Percentiles rank a stretch among this genome's conserved stretches.
phyloP scores from a whole-genome alignment of 306 rosid species.

The Clitoria ternatea region DNA sequence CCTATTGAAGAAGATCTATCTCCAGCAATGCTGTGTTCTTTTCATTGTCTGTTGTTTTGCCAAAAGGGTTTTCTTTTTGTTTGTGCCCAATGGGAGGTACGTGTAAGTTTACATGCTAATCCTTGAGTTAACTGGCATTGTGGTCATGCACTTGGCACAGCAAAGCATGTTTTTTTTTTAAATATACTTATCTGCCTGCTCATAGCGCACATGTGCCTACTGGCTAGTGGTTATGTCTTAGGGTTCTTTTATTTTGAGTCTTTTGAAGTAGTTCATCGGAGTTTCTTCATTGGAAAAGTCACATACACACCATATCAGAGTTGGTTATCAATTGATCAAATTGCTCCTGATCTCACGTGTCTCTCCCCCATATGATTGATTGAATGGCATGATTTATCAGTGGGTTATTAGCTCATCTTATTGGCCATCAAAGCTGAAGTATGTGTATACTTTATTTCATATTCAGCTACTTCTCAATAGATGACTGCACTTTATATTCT shows the following conservation, averaged over 20 bases:
- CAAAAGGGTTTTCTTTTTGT: not conserved
- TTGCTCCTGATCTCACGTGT: not conserved
- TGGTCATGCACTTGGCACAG: not conserved
- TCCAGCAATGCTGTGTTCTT: not conserved
- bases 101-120: not conserved
- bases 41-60: not conserved
- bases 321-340: not conserved
- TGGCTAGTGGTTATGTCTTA: not conserved
- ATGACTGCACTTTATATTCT: slow-evolving; percentile 9
- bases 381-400: slow-evolving; percentile 1
- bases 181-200: not conserved
- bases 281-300: not conserved
- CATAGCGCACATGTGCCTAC: not conserved
- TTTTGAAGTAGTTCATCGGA: not conserved
- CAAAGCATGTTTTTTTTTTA: not conserved
- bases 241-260: not conserved
- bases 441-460: slow-evolving; percentile 16
- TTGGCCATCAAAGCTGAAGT: not conserved
- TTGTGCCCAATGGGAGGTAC: not conserved
- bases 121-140: not conserved
- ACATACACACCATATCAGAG: not conserved
- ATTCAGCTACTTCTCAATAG: slow-evolving; percentile 6
- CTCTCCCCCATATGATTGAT: slow-evolving; percentile 8
- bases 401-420: not conserved
- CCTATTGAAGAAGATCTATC: not conserved